phyloP scores from a whole-genome alignment of 2,329 filamentous ascomycete genomes.

The Aspergillus ochraceus region DNA sequence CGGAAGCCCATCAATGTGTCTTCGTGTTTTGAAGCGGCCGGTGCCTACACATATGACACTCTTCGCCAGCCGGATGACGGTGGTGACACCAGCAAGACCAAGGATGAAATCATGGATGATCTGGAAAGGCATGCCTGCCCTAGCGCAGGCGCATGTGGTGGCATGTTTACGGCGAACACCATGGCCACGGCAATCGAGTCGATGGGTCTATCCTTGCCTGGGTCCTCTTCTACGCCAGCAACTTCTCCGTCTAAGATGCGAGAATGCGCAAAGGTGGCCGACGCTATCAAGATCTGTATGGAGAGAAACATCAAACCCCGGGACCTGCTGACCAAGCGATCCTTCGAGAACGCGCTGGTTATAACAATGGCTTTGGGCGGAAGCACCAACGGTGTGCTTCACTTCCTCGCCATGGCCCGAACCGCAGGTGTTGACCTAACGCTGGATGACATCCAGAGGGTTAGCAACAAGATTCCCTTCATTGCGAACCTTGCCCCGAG shows the following conservation, averaged over 20 bases:
- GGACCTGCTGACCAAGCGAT: constrained; percentile 74
- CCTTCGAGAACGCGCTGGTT: constrained; percentile 85
- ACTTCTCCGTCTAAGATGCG: constrained; percentile 79
- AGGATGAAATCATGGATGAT: constrained; percentile 79
- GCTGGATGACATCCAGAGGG: constrained; percentile 78
- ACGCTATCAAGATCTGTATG: constrained; percentile 77
- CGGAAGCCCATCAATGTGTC: constrained; percentile 82
- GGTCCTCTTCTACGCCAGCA: constrained; percentile 81
- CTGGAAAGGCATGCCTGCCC: constrained; percentile 78
- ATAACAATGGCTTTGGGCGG: constrained; percentile 92
- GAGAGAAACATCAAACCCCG: constrained; percentile 78
- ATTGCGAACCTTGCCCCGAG: constrained; percentile 82
- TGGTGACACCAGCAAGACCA: constrained; percentile 63
- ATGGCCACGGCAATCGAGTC: constrained; percentile 91
- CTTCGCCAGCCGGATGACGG: constrained; percentile 68
- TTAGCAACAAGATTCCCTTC: constrained; percentile 80
- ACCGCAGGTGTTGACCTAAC: constrained; percentile 76
- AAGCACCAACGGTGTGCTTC: constrained; percentile 83
- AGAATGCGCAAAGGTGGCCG: constrained; percentile 79
- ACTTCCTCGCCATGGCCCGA: constrained; percentile 87
- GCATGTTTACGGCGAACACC: constrained; percentile 94
- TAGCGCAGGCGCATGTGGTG: constrained; percentile 76
- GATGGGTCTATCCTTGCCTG: constrained; percentile 79
- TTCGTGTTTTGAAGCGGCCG: constrained; percentile 83
- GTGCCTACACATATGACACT: constrained; percentile 75